A percentile compares a stretch with the other conserved stretches of the same genome.
Evolutionary conservation across 495 filamentous ascomycete genomes (phyloP).

Genomic region (Margaritispora aquatica): DNA sequence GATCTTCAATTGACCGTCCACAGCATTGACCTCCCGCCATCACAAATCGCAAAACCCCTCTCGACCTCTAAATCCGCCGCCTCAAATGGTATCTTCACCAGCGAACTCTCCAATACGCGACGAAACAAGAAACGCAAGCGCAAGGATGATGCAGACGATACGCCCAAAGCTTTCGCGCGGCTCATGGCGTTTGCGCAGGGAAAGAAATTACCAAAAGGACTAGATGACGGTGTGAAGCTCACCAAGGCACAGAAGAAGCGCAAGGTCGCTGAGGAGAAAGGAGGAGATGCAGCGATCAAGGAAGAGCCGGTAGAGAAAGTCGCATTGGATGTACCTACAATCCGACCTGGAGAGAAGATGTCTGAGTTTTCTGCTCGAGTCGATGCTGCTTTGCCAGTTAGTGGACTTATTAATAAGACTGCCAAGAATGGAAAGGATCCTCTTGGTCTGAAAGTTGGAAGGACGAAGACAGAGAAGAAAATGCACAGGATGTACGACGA

Average conservation of each 20-base stretch:
- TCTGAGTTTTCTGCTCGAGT: constrained; percentile 81
- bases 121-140: constrained; percentile 40
- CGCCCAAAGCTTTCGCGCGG: constrained; percentile 76
- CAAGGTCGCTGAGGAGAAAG: constrained; percentile 1
- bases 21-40: constrained; percentile 72
- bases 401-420: constrained; percentile 50
- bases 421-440: constrained; percentile 42
- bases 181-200: constrained; percentile 65
- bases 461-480: constrained; percentile 75
- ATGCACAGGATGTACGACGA: constrained; percentile 74
- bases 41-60: constrained; percentile 61
- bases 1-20: constrained; percentile 3
- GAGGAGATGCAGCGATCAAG: constrained; percentile 2
- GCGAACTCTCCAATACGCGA: constrained; percentile 14
- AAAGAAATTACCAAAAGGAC: constrained; percentile 50
- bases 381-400: constrained; percentile 74
- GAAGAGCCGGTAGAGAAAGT: constrained; percentile 15
- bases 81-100: constrained; percentile 24
- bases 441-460: constrained; percentile 47
- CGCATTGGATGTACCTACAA: constrained; percentile 46
- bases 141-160: constrained; percentile 59
- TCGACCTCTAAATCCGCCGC: constrained; percentile 41
- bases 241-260: constrained; percentile 23
- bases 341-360: constrained; percentile 75
- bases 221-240: constrained; percentile 56